Percentiles rank a stretch among this genome's conserved stretches.
These are phyloP conservation scores for Dictyostelium brefeldianum DNA, from an alignment of 78 protist genomes.

Conservation along the genomic window DNA sequence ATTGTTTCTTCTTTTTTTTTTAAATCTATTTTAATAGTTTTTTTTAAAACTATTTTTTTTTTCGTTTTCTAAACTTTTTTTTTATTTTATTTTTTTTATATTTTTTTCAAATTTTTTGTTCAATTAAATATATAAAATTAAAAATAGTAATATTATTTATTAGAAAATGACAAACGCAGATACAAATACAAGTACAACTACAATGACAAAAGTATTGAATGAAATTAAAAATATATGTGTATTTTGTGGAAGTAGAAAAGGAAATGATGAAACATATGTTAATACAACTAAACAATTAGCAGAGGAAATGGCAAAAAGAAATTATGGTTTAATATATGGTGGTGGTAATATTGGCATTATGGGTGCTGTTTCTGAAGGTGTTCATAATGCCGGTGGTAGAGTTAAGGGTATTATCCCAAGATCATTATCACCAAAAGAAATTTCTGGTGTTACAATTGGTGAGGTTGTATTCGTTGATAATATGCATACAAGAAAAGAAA, in stretches of 20 bases:
- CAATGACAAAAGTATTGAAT: neutral
- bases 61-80: too few species aligned
- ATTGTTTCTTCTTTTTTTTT: too few species aligned
- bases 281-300: constrained; percentile 14
- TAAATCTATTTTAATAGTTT: too few species aligned
- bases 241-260: constrained; percentile 67
- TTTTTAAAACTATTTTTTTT: too few species aligned
- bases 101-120: too few species aligned
- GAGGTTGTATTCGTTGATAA: constrained; percentile 29
- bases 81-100: too few species aligned
- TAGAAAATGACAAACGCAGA: neutral
- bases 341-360: constrained; percentile 81
- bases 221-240: constrained; percentile 62
- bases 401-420: constrained; percentile 73
- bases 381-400: constrained; percentile 60
- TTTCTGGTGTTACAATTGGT: constrained; percentile 71
- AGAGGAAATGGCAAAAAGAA: constrained; percentile 27
- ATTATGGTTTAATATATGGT: constrained; percentile 74
- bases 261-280: neutral
- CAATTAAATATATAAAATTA: too few species aligned
- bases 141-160: too few species aligned
- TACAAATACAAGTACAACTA: neutral
- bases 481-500: constrained; percentile 81
- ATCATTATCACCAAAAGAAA: constrained; percentile 69
- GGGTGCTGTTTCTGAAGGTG: constrained; percentile 68